Evolutionary conservation across 345 rosid species (phyloP).

Genomic region (Arabis hirsuta): DNA sequence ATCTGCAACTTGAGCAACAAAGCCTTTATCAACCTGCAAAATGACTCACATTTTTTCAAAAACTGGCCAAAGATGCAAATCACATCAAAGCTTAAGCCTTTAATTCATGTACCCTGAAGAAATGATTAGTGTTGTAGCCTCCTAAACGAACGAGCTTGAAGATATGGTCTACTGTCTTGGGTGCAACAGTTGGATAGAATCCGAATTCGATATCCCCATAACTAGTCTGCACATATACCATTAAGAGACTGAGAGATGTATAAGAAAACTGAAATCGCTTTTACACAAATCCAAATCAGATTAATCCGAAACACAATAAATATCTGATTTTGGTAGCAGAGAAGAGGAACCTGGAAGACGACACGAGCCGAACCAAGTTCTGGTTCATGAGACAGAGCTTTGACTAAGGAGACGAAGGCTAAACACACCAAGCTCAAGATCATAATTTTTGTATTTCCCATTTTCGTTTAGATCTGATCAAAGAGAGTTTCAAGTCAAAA

Average conservation of each 20-base stretch:
- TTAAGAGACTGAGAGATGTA: no score
- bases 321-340: background rate
- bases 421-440: conserved; percentile 37
- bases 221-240: conserved; percentile 56
- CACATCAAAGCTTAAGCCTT: conserved; percentile 24
- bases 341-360: conserved; percentile 74
- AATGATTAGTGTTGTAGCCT: conserved; percentile 85
- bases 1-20: conserved; percentile 98
- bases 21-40: conserved; percentile 86
- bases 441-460: conserved; percentile 37
- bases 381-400: conserved; percentile 58
- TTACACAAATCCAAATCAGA: background rate
- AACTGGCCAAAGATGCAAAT: conserved; percentile 11
- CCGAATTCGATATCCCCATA: conserved; percentile 94
- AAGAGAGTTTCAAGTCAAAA: conserved; percentile 29
- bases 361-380: conserved; percentile 85
- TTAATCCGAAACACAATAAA: background rate
- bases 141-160: conserved; percentile 95
- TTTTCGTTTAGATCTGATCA: conserved; percentile 39
- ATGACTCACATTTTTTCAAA: conserved; percentile 11
- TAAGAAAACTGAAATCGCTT: background rate
- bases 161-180: conserved; percentile 87
- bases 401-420: conserved; percentile 40
- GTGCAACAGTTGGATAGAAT: conserved; percentile 86
- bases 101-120: conserved; percentile 73